Conservation (phyloP, 805 yeast genomes). For the Kodamaea restingae region DNA sequence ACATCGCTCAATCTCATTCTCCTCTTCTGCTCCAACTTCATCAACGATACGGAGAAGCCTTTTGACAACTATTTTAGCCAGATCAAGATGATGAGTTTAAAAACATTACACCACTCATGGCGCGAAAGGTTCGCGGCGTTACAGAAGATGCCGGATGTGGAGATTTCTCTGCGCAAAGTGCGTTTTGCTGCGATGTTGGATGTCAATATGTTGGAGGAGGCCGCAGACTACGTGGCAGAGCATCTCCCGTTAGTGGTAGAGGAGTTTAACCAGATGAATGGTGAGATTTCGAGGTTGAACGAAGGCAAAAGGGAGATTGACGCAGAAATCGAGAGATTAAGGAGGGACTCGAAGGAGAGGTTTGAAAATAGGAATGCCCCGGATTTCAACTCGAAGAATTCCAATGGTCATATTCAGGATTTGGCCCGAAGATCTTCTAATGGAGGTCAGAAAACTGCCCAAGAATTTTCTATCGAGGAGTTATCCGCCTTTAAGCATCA, state of each 20-base stretch:
- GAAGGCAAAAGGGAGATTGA: constrained; percentile 36
- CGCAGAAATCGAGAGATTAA: constrained; percentile 36
- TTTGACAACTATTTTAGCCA: constrained; percentile 38
- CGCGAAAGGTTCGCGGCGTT: constrained; percentile 30
- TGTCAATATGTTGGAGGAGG: constrained; percentile 20
- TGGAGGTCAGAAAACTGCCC: no score
- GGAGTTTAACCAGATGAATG: constrained; percentile 30
- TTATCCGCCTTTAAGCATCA: constrained; percentile 30
- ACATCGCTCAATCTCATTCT: constrained; percentile 44
- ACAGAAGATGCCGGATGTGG: constrained; percentile 32
- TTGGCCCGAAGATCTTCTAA: no score
- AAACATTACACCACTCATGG: constrained; percentile 41
- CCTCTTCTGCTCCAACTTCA: constrained; percentile 47
- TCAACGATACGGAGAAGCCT: constrained; percentile 45
- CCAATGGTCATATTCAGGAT: no score
- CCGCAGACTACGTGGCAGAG: constrained; percentile 26
- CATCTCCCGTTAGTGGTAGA: constrained; percentile 29
- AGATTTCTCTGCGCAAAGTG: constrained; percentile 27
- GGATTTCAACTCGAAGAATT: constrained; percentile 28
- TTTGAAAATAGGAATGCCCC: constrained; percentile 18
- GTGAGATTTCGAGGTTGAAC: constrained; percentile 34
- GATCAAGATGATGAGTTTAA: constrained; percentile 35
- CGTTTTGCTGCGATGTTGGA: constrained; percentile 32
- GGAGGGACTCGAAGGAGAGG: constrained; percentile 32
- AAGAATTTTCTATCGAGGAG: no score